Base-by-base conservation (phyloP, 192 early-diverging fungal species). In the Rhizophagus clarus region DNA sequence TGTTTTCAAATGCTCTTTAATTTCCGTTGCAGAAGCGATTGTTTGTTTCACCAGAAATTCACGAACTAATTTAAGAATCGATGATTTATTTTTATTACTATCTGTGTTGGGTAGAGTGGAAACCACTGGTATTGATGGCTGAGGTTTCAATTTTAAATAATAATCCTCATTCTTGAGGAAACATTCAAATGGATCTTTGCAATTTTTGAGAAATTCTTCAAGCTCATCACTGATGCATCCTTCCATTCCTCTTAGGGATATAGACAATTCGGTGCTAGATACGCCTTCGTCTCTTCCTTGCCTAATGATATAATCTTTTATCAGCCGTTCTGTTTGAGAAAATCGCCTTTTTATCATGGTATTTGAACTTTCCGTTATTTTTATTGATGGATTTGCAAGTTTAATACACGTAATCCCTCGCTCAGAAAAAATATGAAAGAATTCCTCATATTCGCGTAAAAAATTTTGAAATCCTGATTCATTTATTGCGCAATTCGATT, bases 171-270 rank as follows among this genome's bases (percentile, higher is more conserved):
- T n/a, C 28, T 29, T 34, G 28, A 20, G 17, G 67, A 69, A 9
- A 69, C 67, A 69, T 69, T 69, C 67, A n/a, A 69, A 69, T 26
- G 67, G 29, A 69, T 29, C 28, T 22, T 69, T 31, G 11, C 67
- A 69, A 20, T 2, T 37, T 28, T 37, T 69, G 28, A 69, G 20
- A 69, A 69, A 69, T 29, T 69, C 67, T 32, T 29, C 67, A 34
- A 69, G 14, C 17, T 69, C 67, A 37, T 69, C 67, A 7, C 29
- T 28, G 34, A 69, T 69, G 34, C 20, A 29, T 1, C n/a, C 34
- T 20, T 37, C 20, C 2, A 29, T 34, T 34, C 67, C 34, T 31
- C 67, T 69, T 34, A 69, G 28, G 4, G 17, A 37, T 69, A 69
- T 69, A 34, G 20, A n/a, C 34, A 69, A 37, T n/a, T 69, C 67